phyloP scores from a whole-genome alignment of 2,329 filamentous ascomycete genomes.

The Hymenoscyphus occultus region DNA sequence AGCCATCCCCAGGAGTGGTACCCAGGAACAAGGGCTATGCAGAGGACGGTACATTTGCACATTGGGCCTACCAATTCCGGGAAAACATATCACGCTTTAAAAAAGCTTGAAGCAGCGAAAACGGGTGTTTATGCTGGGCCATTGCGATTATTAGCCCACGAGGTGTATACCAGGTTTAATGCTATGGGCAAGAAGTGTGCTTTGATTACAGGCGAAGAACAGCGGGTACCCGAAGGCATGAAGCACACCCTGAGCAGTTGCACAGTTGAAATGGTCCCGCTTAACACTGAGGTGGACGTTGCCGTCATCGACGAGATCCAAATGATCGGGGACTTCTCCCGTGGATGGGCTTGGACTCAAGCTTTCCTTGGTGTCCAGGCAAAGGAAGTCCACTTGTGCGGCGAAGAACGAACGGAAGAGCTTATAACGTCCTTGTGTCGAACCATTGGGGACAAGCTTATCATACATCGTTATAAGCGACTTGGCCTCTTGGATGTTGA shows the following conservation, averaged over 20 bases:
- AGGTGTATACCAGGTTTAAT: constrained; percentile 85
- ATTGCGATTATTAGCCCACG: constrained; percentile 82
- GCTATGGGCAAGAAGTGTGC: constrained; percentile 75
- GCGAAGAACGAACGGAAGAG: constrained; percentile 78
- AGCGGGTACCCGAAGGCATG: constrained; percentile 61
- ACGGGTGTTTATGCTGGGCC: constrained; percentile 88
- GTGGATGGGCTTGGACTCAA: constrained; percentile 93
- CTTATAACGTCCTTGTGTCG: constrained; percentile 76
- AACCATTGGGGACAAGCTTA: constrained; percentile 74
- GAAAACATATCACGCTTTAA: constrained; percentile 92
- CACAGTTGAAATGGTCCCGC: constrained; percentile 85
- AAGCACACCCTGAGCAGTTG: constrained; percentile 70
- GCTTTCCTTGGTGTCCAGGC: constrained; percentile 84
- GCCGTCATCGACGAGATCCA: constrained; percentile 98
- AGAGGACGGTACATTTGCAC: constrained; percentile 84
- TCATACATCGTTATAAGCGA: constrained; percentile 80
- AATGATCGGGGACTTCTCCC: constrained; percentile 79
- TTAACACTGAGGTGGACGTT: constrained; percentile 60
- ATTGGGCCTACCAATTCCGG: constrained; percentile 97
- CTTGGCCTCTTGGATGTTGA: constrained; percentile 74
- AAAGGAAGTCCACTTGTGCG: constrained; percentile 88
- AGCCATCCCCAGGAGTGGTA: constrained; percentile 93
- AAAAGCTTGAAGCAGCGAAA: constrained; percentile 73
- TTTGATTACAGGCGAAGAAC: constrained; percentile 88
- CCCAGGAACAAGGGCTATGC: constrained; percentile 74